Evolutionary conservation across 371 early-diverging fungal genomes (phyloP).

Genomic region (Capillidium rhysosporum): DNA sequence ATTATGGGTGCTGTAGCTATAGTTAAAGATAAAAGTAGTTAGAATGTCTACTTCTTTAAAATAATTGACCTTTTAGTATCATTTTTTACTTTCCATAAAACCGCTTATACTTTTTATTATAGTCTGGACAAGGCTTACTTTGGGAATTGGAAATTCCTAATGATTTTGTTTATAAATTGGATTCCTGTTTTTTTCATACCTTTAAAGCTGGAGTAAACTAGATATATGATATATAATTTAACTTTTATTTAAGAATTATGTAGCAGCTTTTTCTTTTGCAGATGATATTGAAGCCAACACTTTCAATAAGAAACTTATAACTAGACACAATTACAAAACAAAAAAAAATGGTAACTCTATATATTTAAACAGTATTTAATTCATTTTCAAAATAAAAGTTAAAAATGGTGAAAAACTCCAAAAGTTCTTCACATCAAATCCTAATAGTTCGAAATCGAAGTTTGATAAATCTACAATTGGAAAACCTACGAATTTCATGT

Average conservation of each 20-base stretch:
- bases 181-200: constrained; percentile 60
- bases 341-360: not conserved
- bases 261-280: constrained; percentile 71
- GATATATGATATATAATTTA: not conserved
- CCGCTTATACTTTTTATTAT: not conserved
- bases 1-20: constrained; percentile 61
- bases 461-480: constrained; percentile 58
- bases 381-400: not conserved
- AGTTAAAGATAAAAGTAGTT: constrained; percentile 30
- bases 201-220: constrained; percentile 56
- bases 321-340: constrained; percentile 17
- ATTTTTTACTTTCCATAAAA: not conserved
- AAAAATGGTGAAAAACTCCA: constrained; percentile 11
- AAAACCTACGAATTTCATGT: constrained; percentile 52
- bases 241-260: constrained; percentile 26
- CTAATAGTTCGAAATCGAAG: constrained; percentile 21
- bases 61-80: constrained; percentile 52
- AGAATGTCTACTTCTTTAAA: constrained; percentile 44
- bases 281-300: constrained; percentile 58
- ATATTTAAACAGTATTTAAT: constrained; percentile 6
- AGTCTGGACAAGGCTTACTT: constrained; percentile 30
- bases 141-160: constrained; percentile 70
- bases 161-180: constrained; percentile 49
- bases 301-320: constrained; percentile 45
- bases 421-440: constrained; percentile 10